Base-by-base conservation (phyloP, 495 filamentous ascomycete species). In the Cercophora newfieldiana region DNA sequence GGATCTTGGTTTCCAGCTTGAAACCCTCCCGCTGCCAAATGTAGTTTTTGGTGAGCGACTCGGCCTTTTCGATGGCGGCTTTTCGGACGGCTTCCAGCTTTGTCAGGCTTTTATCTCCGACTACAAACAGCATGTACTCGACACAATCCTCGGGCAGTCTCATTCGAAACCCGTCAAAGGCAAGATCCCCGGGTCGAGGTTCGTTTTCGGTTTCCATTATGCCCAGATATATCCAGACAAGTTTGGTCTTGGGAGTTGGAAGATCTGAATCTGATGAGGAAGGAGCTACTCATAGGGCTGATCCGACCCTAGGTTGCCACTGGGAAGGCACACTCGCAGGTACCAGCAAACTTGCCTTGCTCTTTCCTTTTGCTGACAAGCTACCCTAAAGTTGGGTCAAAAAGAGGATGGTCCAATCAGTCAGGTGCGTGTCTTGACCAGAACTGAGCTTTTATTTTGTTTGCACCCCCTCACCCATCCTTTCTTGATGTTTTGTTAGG, bases 1-100 rank as follows among this genome's bases (percentile, higher is more conserved):
- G 82, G 63, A 87, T 87, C 25, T 79, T 80, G 7, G 81, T 69
- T 25, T 80, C 77, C 5, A 96, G 73, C 5, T 77, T 77, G 66
- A 98, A 94, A 3, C 78, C 75, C 22, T 97, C 91, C 3, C 94
- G 87, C 77, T 99, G 95, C 95, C 95, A 99, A 64, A 98, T 97
- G 72, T 97, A 97, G 57, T 90, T 91, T 67, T 88, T 89, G 47
- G 93, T 78, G 24, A 91, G 74, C 22, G 81, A 77, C 47, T 88
- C 87, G 8, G 79, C 82, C 61, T 95, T 76, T 59, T 87, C 82
- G 3, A 82, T 79, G 3, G 90, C 89, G 10, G 84, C 84, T 72
- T 82, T 88, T 67, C 92, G 88, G 4, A 97, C 82, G n/a, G 84
- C 78, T 59, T 89, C 87, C 61, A 99, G 82, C 29, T 83, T 84